phyloP scores from a whole-genome alignment of 148 eudicot species.

The Agrostemma githago region DNA sequence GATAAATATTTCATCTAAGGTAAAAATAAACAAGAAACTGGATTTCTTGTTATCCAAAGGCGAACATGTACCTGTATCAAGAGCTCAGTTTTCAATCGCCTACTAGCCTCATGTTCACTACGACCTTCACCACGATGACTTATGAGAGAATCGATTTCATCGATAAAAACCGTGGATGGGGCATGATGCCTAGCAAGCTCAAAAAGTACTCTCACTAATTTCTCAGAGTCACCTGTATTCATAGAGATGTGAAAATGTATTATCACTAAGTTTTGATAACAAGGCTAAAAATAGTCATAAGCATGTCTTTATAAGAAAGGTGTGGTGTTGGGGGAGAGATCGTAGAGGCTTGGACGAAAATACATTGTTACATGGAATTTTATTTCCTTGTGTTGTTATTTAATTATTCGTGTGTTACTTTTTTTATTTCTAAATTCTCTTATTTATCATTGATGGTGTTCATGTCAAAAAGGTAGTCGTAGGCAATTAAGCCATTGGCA shows the following conservation, averaged over 20 bases:
- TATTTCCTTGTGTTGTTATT: neutral
- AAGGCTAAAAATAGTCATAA: neutral
- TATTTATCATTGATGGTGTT: neutral
- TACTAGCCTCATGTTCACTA: slow-evolving; percentile 97
- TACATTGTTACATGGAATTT: neutral
- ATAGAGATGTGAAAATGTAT: neutral
- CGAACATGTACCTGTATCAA: slow-evolving; percentile 68
- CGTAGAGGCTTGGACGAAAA: neutral
- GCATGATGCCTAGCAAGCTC: slow-evolving; percentile 99
- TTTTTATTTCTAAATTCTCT: neutral
- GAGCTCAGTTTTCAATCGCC: slow-evolving; percentile 94
- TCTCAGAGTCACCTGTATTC: slow-evolving; percentile 87
- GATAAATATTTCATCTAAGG: no score
- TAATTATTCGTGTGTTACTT: neutral
- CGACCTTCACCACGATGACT: slow-evolving; percentile 98
- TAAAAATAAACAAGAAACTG: neutral
- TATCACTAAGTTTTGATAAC: neutral
- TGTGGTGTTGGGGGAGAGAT: neutral
- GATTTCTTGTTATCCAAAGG: slow-evolving; percentile 3
- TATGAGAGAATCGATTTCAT: slow-evolving; percentile 96
- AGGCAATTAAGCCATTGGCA: neutral
- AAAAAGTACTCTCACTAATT: slow-evolving; percentile 83
- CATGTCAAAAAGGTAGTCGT: neutral
- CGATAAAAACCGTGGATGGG: slow-evolving; percentile 93
- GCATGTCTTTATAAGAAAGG: neutral